Percentiles rank a stretch among this genome's conserved stretches.
Conservation (phyloP, 148 eudicot species). For the Chenopodium berlandieri region DNA sequence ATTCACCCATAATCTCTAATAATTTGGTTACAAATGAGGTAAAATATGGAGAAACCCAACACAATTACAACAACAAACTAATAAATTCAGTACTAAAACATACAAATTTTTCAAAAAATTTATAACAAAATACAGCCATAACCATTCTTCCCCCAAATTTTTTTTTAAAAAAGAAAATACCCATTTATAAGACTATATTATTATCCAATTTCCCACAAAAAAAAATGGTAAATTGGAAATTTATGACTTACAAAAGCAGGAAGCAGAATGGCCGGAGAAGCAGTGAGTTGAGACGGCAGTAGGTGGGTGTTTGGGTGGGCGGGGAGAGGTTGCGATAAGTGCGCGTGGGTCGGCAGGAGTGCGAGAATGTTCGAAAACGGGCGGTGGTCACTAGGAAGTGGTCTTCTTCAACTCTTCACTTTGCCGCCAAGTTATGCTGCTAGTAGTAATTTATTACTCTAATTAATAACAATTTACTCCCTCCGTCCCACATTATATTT, state of each 20-base stretch:
- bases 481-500: no score
- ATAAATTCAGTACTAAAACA: not conserved
- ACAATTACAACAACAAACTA: not conserved
- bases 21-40: not conserved
- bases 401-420: constrained; percentile 1
- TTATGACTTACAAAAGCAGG: not conserved
- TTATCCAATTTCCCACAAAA: not conserved
- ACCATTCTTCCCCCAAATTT: not conserved
- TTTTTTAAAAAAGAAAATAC: no score
- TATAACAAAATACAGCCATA: not conserved
- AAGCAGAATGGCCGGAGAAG: not conserved
- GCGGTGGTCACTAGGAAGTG: not conserved
- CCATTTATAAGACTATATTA: no score
- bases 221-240: no score
- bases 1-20: not conserved
- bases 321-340: not conserved
- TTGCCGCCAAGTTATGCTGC: constrained; percentile 16
- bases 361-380: not conserved
- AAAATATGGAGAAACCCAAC: not conserved
- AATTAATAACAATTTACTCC: no score
- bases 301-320: not conserved
- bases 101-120: not conserved
- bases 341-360: not conserved
- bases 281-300: not conserved
- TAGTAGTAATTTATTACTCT: not conserved